Evolutionary conservation across 2,329 filamentous ascomycete genomes (phyloP).

Genomic region (Trichoderma asperellum): DNA sequence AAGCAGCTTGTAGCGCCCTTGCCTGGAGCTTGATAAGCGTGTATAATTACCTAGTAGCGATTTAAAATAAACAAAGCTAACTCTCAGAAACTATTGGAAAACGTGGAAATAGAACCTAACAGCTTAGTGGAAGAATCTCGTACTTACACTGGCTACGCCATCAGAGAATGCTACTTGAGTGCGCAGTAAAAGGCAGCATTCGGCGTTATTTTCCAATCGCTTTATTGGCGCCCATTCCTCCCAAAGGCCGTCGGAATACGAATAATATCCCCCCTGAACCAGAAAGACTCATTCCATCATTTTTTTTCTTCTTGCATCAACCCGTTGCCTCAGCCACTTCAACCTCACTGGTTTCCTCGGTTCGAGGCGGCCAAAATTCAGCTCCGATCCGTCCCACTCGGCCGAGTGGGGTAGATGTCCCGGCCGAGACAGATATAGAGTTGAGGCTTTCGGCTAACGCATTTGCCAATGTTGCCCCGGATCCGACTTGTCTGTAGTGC

Average conservation of each 20-base stretch:
- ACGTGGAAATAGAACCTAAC: neutral
- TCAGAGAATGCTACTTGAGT: neutral
- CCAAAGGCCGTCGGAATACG: constrained; percentile 2
- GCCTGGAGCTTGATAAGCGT: neutral
- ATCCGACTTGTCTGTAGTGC: no score
- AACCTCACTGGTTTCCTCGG: neutral
- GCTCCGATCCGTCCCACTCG: constrained; percentile 15
- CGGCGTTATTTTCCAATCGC: neutral
- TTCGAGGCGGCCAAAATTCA: constrained; percentile 8
- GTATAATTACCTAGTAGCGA: neutral
- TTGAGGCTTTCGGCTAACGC: neutral
- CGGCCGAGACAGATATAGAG: constrained; percentile 21
- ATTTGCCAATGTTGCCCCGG: neutral
- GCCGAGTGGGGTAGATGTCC: constrained; percentile 12
- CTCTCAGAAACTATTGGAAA: no score
- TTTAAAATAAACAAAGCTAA: no score
- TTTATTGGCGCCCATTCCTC: neutral
- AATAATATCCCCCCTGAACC: neutral
- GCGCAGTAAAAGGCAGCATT: neutral
- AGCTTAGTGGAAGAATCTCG: neutral
- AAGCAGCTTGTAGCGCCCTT: neutral
- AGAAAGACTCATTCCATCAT: neutral
- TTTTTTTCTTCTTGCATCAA: neutral
- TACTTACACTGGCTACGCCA: neutral
- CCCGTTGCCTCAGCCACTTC: constrained; percentile 10